Evolutionary conservation across 176 grass and related monocot genomes (phyloP), one percentile per base, ranked within the genome.

Genomic region (Aegilops umbellulata): DNA sequence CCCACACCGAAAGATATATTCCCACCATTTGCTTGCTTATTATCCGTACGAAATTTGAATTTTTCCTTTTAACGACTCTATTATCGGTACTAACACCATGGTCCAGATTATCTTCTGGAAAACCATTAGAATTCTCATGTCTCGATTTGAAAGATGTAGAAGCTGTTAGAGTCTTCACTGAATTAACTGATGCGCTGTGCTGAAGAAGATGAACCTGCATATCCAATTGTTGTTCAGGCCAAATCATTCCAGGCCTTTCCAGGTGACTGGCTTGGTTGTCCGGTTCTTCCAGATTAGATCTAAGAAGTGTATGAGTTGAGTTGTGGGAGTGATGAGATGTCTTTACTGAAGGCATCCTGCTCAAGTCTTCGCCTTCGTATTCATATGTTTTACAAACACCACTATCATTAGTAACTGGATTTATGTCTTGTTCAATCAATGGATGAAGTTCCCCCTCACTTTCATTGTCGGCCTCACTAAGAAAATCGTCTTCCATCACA

Each of bases 21-120:
- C 95, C 95, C 39, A 95, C 95, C 95, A 98, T 98, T 87, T 98
- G 93, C 81, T 98, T 98, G 82, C 95, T 95, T 89, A 95, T 83
- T 88, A 95, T 93, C 30, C 93, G 66, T n/a, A 95, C 86, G 79
- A 93, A 95, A 13, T 80, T 67, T 85, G 86, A 70, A 22, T 22
- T 90, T 60, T 92, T 95, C 83, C 74, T 88, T 39, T 86, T 88
- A 58, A 31, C 57, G 30, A 87, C 8, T 55, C 46, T 55, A 31
- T 55, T 19, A 32, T 76, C 27, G 8, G 19, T 32, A 46, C n/a
- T 49, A 74, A 87, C 53, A 49, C 80, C 80, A 80, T 61, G 82
- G 70, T 34, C 72, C 15, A 77, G 76, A 77, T 70, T 75, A 20
- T 72, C 84, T 72, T 83, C 71, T 26, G 39, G 27, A 76, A 83